phyloP scores from a whole-genome alignment of 1,284 basidiomycete genomes.

The Microbotryomycetes sp. region DNA sequence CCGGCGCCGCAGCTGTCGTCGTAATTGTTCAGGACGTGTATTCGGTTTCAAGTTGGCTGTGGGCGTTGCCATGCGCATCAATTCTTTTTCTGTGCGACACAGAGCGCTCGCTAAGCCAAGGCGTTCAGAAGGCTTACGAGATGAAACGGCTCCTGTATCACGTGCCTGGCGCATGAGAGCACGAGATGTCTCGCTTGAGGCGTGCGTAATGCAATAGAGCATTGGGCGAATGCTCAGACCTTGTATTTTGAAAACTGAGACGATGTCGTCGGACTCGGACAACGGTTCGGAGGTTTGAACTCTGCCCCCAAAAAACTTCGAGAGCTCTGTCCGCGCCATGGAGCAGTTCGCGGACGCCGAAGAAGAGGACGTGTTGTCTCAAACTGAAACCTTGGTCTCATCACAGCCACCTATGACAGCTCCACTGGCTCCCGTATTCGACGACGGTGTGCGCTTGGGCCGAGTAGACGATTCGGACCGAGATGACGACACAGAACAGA shows the following conservation, averaged over 20 bases:
- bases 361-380: background rate
- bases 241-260: background rate
- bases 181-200: too few species aligned
- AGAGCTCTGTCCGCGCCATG: background rate
- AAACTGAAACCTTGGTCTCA: background rate
- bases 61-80: background rate
- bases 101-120: background rate
- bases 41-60: background rate
- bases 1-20: too few species aligned
- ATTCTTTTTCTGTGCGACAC: background rate
- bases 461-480: conserved; percentile 35
- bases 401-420: background rate
- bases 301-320: too few species aligned
- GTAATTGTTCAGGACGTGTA: too few species aligned
- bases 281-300: background rate
- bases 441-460: conserved; percentile 7
- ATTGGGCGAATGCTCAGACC: background rate
- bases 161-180: conserved; percentile 16
- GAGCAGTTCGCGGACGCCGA: conserved; percentile 2
- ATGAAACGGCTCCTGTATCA: conserved; percentile 11
- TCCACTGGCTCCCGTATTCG: background rate
- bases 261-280: background rate
- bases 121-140: conserved; percentile 1
- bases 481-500: conserved; percentile 45
- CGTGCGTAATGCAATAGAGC: too few species aligned